Percentiles rank a stretch among this genome's conserved stretches.
Conservation (phyloP, 2,329 filamentous ascomycete species). For the Blastomyces gilchristii region DNA sequence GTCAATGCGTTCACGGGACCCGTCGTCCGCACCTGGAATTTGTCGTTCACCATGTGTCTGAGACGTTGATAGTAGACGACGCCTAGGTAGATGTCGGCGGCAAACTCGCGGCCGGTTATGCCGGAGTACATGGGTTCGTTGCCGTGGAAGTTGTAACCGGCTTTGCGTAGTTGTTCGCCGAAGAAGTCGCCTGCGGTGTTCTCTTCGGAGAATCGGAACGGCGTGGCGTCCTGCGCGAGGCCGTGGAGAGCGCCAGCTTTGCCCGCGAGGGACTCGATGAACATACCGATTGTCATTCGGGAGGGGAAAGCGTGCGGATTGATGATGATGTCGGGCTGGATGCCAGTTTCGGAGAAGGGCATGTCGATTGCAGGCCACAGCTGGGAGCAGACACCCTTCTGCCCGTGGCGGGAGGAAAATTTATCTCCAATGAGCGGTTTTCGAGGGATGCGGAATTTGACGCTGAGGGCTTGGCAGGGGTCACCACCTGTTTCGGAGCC, state of each 20-base stretch:
- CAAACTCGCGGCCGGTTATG: constrained; percentile 87
- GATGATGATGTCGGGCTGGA: constrained; percentile 96
- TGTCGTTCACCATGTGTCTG: constrained; percentile 99
- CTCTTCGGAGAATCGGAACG: constrained; percentile 87
- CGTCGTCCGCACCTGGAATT: constrained; percentile 94
- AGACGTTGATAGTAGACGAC: constrained; percentile 97
- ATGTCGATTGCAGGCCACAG: constrained; percentile 91
- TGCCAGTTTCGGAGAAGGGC: constrained; percentile 93
- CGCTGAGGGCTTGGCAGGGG: constrained; percentile 74
- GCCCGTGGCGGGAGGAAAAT: constrained; percentile 95
- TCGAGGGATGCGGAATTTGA: constrained; percentile 87
- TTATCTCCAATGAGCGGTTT: constrained; percentile 94
- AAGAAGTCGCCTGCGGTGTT: constrained; percentile 91
- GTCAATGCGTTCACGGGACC: constrained; percentile 84
- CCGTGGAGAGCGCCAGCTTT: constrained; percentile 92
- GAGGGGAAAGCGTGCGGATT: constrained; percentile 99
- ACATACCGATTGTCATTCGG: constrained; percentile 99
- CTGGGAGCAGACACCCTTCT: constrained; percentile 93
- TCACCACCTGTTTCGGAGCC: constrained; percentile 75
- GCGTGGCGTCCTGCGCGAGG: constrained; percentile 89
- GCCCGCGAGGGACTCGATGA: constrained; percentile 90
- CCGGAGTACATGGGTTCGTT: constrained; percentile 99
- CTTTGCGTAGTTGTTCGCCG: constrained; percentile 86
- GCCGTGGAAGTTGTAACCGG: constrained; percentile 95
- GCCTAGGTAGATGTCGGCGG: constrained; percentile 91